Evolutionary conservation across 176 grass and related monocot species (phyloP), one percentile per base, ranked within the genome.

Genomic region (Phoenix dactylifera): DNA sequence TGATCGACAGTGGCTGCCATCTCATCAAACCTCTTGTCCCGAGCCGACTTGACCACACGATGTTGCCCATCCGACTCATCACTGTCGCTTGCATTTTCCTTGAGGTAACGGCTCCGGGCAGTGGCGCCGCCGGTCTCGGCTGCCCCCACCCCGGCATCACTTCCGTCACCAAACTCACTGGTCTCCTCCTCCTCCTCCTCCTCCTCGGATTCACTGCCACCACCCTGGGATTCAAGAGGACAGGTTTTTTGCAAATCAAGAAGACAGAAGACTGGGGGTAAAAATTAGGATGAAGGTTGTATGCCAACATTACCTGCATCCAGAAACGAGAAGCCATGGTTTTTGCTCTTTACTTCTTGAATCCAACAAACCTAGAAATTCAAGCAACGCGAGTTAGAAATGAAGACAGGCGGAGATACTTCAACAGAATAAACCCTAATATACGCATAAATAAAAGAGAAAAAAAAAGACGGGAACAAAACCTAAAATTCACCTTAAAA

Each of bases 251-350:
- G 26, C 22, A n/a, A 25, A 16, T 10, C 16, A 28, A 25, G 23
- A 26, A 25, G 1, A 6, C 16, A 24, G 14, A 30, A 17, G 16
- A 28, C 0, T 16, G 3, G 30, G 12, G 15, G 6, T 26, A 17
- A 16, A 26, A 59, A 59, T 4, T 24, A 7, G 12, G 16, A 59
- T 16, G 4, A 59, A 4, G 10, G 51, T 14, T 29, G 44, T 24
- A 64, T 15, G 49, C 63, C 51, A 18, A 63, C 71, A 20, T 29
- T 64, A 80, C 82, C 79, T 83, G 85, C 66, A 55, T 70, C 90
- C 90, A 89, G 65, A 95, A 95, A 67, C 82, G 90, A 63, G 90
- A 95, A 72, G 79, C 52, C 90, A 95, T 95, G 79, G 24, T 22
- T 63, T 22, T 39, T 52, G 50, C 55, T 53, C 52, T 26, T 17